Conservation (phyloP, 164 flowering plant genomes). For the Vitis rotundifolia region DNA sequence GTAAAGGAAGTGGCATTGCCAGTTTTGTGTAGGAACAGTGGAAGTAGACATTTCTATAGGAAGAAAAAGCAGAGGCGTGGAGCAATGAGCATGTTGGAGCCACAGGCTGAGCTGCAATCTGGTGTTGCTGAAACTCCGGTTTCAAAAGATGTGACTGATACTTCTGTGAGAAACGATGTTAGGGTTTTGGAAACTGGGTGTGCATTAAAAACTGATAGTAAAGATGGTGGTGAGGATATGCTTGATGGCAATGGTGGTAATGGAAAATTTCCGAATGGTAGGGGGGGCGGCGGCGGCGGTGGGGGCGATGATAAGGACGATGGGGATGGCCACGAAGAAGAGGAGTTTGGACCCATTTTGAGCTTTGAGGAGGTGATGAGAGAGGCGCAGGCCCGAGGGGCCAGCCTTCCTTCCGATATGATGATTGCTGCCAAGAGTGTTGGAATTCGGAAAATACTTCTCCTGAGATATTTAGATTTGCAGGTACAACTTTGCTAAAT, state of each 20-base stretch:
- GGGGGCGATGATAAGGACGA: constrained; percentile 41
- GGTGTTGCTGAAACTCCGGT: background rate
- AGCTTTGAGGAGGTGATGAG: constrained; percentile 72
- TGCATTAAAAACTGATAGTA: constrained; percentile 6
- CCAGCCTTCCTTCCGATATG: constrained; percentile 76
- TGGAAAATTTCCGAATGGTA: constrained; percentile 37
- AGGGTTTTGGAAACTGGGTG: constrained; percentile 6
- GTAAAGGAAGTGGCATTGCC: constrained; percentile 3
- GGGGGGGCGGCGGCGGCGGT: constrained; percentile 43
- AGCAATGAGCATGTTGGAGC: constrained; percentile 4
- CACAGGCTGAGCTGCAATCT: constrained; percentile 7
- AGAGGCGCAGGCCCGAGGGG: constrained; percentile 68
- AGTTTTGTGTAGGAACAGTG: background rate
- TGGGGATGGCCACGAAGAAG: constrained; percentile 48
- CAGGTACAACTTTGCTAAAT: constrained; percentile 45
- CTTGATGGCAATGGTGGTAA: constrained; percentile 43
- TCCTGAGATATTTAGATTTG: constrained; percentile 72
- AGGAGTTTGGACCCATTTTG: constrained; percentile 78
- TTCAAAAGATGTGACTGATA: constrained; percentile 8
- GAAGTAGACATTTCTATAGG: background rate
- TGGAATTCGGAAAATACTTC: constrained; percentile 72
- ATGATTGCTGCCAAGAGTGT: constrained; percentile 77
- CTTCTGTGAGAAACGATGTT: background rate
- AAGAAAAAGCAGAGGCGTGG: constrained; percentile 5
- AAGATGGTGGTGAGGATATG: constrained; percentile 7